phyloP scores from a whole-genome alignment of 306 rosid species.

The Prunus persica region Prunus_persica_NCBIv2 NC_034011.1:25871501-25872000 shows the following conservation, averaged over 20 bases:
- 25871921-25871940: background rate
- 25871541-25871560: slow-evolving; percentile 41
- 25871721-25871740: background rate
- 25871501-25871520: slow-evolving; percentile 4
- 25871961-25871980: background rate
- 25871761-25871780: background rate
- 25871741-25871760: background rate
- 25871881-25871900: background rate
- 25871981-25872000: background rate
- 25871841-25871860: background rate
- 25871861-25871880: background rate
- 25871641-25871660: background rate
- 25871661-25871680: background rate
- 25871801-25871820: background rate
- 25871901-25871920: background rate
- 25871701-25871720: background rate
- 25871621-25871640: slow-evolving; percentile 61
- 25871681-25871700: background rate
- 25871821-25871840: background rate
- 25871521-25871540: slow-evolving; percentile 8
- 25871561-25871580: slow-evolving; percentile 87
- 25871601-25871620: slow-evolving; percentile 82
- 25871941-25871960: background rate
- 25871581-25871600: slow-evolving; percentile 77
- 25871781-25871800: background rate